These are phyloP conservation scores for Verticillium nubilum DNA, from an alignment of 2,329 filamentous ascomycete genomes.

Conservation along the genomic window DNA sequence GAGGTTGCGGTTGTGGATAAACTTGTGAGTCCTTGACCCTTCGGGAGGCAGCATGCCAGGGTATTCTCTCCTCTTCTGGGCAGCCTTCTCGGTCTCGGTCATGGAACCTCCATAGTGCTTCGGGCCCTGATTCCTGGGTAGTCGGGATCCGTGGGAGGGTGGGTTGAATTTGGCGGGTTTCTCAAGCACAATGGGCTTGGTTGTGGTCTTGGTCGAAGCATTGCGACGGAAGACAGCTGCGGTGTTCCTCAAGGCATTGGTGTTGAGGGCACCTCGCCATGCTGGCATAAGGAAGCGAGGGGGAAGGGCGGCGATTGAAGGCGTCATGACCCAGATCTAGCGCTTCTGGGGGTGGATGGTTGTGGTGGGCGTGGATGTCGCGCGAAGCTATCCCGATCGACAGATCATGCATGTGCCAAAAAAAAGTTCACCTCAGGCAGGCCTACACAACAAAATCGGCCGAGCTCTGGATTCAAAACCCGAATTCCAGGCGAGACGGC, in stretches of 20 bases:
- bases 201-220: constrained; percentile 22
- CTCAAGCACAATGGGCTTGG: constrained; percentile 66
- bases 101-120: constrained; percentile 71
- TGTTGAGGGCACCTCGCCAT: constrained; percentile 35
- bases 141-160: constrained; percentile 76
- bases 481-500: background rate
- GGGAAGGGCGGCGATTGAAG: constrained; percentile 40
- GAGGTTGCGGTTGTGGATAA: constrained; percentile 69
- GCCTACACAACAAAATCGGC: background rate
- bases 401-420: background rate
- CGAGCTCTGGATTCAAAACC: background rate
- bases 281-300: constrained; percentile 65
- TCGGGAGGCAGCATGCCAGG: constrained; percentile 84
- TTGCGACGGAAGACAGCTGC: constrained; percentile 19
- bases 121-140: constrained; percentile 52
- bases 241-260: constrained; percentile 3
- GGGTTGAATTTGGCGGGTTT: constrained; percentile 88
- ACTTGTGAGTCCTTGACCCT: constrained; percentile 78
- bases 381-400: background rate
- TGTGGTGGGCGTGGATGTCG: background rate
- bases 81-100: constrained; percentile 57
- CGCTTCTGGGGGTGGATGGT: background rate
- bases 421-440: background rate
- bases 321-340: constrained; percentile 27
- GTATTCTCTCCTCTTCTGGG: constrained; percentile 68